These are phyloP conservation scores for Hansenula sp. DNA, from an alignment of 1,139 yeast genomes.

Conservation along the genomic window DNA sequence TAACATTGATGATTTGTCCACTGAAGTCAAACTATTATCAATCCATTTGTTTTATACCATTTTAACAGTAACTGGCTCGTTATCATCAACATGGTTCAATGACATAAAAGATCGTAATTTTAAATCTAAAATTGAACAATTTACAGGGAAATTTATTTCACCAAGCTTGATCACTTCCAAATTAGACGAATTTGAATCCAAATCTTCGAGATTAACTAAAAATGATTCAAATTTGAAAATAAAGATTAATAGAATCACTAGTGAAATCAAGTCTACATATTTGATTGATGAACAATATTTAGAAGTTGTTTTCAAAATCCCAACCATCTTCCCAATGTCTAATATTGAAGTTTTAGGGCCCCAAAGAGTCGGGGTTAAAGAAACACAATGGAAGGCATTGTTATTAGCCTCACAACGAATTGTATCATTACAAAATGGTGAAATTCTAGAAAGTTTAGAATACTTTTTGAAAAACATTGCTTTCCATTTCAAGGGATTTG, in stretches of 20 bases:
- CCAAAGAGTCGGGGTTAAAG: constrained; percentile 83
- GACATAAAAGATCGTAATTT: constrained; percentile 36
- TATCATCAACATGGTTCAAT: constrained; percentile 69
- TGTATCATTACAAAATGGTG: constrained; percentile 67
- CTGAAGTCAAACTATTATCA: constrained; percentile 39
- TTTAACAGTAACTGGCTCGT: constrained; percentile 61
- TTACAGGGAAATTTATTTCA: constrained; percentile 59
- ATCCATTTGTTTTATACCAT: constrained; percentile 55
- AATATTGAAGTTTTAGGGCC: constrained; percentile 76
- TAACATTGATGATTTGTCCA: constrained; percentile 21
- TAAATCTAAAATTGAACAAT: constrained; percentile 39
- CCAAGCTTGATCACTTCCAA: constrained; percentile 61
- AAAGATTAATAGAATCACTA: constrained; percentile 55
- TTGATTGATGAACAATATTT: constrained; percentile 84
- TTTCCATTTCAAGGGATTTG: constrained; percentile 86
- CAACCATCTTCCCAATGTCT: constrained; percentile 68
- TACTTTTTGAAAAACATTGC: constrained; percentile 77
- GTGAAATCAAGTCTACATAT: constrained; percentile 72
- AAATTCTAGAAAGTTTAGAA: constrained; percentile 77
- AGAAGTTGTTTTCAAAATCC: constrained; percentile 74
- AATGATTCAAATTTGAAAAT: constrained; percentile 56
- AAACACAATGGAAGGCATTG: constrained; percentile 96
- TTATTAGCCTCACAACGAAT: constrained; percentile 83
- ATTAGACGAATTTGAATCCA: constrained; percentile 47
- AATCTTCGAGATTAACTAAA: constrained; percentile 32